Evolutionary conservation across 805 yeast genomes (phyloP).

Genomic region (Blastobotrys terrestris): DNA sequence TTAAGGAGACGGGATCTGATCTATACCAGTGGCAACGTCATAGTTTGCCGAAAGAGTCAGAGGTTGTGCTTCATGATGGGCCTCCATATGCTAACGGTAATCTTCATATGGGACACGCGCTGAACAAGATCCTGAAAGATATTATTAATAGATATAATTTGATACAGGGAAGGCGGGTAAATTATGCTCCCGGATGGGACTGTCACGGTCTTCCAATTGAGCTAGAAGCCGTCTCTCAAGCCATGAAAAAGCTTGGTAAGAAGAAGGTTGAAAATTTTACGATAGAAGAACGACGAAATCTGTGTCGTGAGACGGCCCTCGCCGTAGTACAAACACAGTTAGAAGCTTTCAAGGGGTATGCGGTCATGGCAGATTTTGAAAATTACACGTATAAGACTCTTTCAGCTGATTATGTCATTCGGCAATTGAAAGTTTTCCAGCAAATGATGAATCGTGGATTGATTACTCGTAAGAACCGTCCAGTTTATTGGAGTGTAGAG

Average conservation of each 20-base stretch:
- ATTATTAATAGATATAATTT: conserved; percentile 69
- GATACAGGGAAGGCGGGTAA: conserved; percentile 53
- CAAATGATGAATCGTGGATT: conserved; percentile 58
- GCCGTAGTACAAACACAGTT: conserved; percentile 59
- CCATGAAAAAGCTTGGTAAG: conserved; percentile 31
- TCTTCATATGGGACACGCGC: conserved; percentile 84
- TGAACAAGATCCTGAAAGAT: conserved; percentile 86
- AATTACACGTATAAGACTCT: conserved; percentile 55
- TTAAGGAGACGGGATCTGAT: conserved; percentile 28
- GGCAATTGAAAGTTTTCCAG: conserved; percentile 68
- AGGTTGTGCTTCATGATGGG: conserved; percentile 78
- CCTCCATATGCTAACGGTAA: conserved; percentile 99
- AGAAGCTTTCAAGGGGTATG: conserved; percentile 59
- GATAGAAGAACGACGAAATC: conserved; percentile 52
- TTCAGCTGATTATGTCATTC: conserved; percentile 59
- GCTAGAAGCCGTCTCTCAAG: conserved; percentile 61
- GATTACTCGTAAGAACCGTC: conserved; percentile 79
- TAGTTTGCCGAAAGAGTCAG: conserved; percentile 30
- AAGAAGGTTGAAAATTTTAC: conserved; percentile 26
- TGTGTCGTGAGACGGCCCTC: conserved; percentile 66
- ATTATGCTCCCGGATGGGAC: conserved; percentile 94
- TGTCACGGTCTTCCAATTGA: conserved; percentile 98
- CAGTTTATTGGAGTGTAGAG: conserved; percentile 97
- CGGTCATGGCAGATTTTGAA: conserved; percentile 75
- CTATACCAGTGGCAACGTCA: conserved; percentile 60